Evolutionary conservation across 306 rosid genomes (phyloP).

Genomic region (Mucuna pruriens): DNA sequence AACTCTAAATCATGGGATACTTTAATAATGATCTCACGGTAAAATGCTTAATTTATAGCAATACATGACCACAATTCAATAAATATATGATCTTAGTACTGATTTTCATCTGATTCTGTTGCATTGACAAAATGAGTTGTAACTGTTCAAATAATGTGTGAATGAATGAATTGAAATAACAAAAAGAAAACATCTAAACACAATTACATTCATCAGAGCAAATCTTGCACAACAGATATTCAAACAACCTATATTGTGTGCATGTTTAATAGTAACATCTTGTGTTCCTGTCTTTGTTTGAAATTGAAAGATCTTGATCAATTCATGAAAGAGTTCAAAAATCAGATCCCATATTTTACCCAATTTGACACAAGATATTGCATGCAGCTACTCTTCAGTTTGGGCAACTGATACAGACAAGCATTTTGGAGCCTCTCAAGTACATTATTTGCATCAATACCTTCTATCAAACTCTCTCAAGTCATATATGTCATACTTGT

Average conservation of each 20-base stretch:
- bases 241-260: slow-evolving; percentile 45
- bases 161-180: background rate
- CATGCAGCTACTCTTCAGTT: slow-evolving; percentile 69
- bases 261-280: slow-evolving; percentile 27
- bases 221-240: slow-evolving; percentile 52
- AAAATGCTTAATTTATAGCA: background rate
- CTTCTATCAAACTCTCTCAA: slow-evolving; percentile 81
- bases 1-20: background rate
- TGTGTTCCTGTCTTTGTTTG: slow-evolving; percentile 18
- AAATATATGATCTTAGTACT: background rate
- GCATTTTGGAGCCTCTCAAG: slow-evolving; percentile 92
- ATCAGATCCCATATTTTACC: slow-evolving; percentile 86
- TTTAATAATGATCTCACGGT: too few relatives aligned
- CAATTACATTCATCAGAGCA: slow-evolving; percentile 47
- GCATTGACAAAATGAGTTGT: background rate
- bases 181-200: slow-evolving; percentile 45
- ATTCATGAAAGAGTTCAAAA: slow-evolving; percentile 77
- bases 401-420: slow-evolving; percentile 57
- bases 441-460: slow-evolving; percentile 75
- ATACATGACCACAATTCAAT: background rate
- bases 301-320: slow-evolving; percentile 53
- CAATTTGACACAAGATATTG: slow-evolving; percentile 80
- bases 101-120: background rate
- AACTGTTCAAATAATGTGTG: background rate
- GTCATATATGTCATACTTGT: slow-evolving; percentile 77